phyloP scores from a whole-genome alignment of 2,329 filamentous ascomycete species.

The Monosporascus sp. region DNA sequence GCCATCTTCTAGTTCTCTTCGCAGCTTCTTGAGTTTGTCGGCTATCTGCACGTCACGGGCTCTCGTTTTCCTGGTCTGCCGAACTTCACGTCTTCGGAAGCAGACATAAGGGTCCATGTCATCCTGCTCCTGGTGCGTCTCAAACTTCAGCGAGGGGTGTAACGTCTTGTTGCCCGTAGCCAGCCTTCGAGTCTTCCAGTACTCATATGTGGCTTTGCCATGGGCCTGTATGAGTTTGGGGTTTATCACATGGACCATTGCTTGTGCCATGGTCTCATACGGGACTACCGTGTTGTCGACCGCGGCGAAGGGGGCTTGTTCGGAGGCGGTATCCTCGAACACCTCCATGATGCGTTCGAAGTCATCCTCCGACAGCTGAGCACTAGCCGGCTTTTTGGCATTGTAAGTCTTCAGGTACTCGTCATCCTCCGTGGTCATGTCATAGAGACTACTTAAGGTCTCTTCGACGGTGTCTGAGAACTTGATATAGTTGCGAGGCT shows the following conservation, averaged over 20 bases:
- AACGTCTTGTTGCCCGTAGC: slow-evolving; percentile 65
- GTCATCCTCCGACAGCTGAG: slow-evolving; percentile 76
- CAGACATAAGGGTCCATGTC: slow-evolving; percentile 97
- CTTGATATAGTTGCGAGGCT: slow-evolving; percentile 90
- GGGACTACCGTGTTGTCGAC: slow-evolving; percentile 83
- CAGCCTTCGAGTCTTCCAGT: slow-evolving; percentile 75
- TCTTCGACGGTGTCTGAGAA: slow-evolving; percentile 98
- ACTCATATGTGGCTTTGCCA: slow-evolving; percentile 78
- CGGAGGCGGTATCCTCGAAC: slow-evolving; percentile 80
- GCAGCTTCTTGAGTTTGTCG: slow-evolving; percentile 88
- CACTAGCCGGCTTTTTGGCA: slow-evolving; percentile 58
- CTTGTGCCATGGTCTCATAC: slow-evolving; percentile 70
- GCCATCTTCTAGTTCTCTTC: slow-evolving; percentile 85
- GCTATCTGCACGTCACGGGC: slow-evolving; percentile 89
- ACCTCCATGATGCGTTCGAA: slow-evolving; percentile 94
- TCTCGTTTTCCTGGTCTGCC: slow-evolving; percentile 90
- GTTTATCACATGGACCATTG: slow-evolving; percentile 49
- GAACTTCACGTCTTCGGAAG: slow-evolving; percentile 90
- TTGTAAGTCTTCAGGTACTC: slow-evolving; percentile 81
- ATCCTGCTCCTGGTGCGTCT: slow-evolving; percentile 89
- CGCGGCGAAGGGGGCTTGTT: slow-evolving; percentile 81
- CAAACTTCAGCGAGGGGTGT: slow-evolving; percentile 81
- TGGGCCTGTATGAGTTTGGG: slow-evolving; percentile 45
- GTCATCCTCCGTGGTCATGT: slow-evolving; percentile 89
- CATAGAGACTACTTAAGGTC: slow-evolving; percentile 84